phyloP scores from a whole-genome alignment of 306 rosid species.

The apple (Malus domestica) region DNA sequence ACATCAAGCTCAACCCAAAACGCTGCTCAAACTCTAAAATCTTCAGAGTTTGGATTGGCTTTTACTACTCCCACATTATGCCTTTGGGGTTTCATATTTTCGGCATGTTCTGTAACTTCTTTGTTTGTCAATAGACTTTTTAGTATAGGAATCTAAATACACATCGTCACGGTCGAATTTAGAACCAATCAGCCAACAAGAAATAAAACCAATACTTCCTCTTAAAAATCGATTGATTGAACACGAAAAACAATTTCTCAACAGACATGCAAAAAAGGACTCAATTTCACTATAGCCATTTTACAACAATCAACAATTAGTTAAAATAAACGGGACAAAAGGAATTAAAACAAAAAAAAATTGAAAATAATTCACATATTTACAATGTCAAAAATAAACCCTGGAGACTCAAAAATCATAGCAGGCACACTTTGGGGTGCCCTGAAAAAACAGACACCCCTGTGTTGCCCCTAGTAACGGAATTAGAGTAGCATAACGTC shows the following conservation, averaged over 20 bases:
- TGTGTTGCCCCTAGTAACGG: slow-evolving; percentile 26
- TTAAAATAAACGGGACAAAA: background rate
- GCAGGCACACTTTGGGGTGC: slow-evolving; percentile 31
- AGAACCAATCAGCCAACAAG: background rate
- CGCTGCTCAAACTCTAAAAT: no score
- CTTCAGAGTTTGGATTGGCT: no score
- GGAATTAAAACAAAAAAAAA: background rate
- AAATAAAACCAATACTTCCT: background rate
- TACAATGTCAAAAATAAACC: slow-evolving; percentile 31
- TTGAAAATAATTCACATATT: slow-evolving; percentile 22
- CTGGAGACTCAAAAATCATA: background rate
- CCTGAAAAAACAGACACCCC: slow-evolving; percentile 66
- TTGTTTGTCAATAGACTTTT: no score
- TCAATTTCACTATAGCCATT: slow-evolving; percentile 39
- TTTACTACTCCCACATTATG: no score
- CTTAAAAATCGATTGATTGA: background rate
- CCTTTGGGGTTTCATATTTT: no score
- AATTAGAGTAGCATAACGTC: background rate
- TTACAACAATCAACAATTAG: slow-evolving; percentile 43
- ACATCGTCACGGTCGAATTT: no score
- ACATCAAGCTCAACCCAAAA: no score
- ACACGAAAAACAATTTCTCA: slow-evolving; percentile 12
- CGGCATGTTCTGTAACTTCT: no score
- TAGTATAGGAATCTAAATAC: background rate
- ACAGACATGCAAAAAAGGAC: slow-evolving; percentile 2